Percentiles rank a stretch among this genome's conserved stretches.
Evolutionary conservation across 257 asterid genomes (phyloP).

Genomic region (Fraxinus pennsylvanica): DNA sequence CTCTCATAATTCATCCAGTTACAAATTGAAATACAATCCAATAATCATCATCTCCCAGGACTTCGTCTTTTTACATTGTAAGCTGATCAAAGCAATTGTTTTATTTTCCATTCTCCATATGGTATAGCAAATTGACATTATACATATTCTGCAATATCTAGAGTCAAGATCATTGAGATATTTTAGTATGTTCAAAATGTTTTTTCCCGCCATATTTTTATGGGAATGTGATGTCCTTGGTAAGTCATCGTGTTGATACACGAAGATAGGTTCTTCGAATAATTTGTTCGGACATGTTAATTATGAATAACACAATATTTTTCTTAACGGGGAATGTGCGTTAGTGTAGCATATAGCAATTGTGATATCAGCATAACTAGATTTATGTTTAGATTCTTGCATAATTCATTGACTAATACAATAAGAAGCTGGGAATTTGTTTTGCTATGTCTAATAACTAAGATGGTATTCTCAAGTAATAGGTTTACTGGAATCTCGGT

Average conservation of each 20-base stretch:
- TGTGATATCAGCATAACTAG: neutral
- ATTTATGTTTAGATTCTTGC: neutral
- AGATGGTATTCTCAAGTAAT: neutral
- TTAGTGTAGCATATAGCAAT: neutral
- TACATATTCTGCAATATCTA: neutral
- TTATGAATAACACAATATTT: conserved; percentile 1
- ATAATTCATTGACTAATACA: neutral
- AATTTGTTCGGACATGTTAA: conserved; percentile 7
- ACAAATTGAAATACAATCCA: neutral
- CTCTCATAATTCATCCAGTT: neutral
- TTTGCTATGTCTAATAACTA: neutral
- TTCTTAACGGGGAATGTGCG: conserved; percentile 11
- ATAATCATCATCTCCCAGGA: neutral
- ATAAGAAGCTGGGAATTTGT: neutral
- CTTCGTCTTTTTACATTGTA: neutral
- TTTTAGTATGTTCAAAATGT: neutral
- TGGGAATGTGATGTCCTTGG: neutral
- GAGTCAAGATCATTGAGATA: conserved; percentile 8
- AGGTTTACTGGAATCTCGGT: conserved; percentile 6
- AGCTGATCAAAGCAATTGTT: neutral
- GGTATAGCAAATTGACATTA: neutral
- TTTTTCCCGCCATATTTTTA: conserved; percentile 13
- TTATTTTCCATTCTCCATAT: neutral
- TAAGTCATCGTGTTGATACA: conserved; percentile 12
- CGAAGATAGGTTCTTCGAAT: neutral